Conservation (phyloP, 2,329 filamentous ascomycete genomes). For the Alternaria gaisen region DNA sequence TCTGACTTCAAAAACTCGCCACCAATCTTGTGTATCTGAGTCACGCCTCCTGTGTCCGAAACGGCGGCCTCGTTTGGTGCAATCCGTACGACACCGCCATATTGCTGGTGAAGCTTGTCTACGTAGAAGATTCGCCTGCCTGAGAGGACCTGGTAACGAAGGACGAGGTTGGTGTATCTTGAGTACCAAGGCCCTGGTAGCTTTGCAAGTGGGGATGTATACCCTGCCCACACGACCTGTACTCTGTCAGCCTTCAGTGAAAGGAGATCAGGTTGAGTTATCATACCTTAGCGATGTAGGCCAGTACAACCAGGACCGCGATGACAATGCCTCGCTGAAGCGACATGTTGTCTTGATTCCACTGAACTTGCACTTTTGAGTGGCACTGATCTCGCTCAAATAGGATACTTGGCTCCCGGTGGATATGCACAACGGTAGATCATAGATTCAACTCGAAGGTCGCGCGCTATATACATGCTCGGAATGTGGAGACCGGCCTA, state of each 20-base stretch:
- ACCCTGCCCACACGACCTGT: slow-evolving; percentile 7
- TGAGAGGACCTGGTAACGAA: slow-evolving; percentile 49
- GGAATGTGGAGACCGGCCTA: not conserved
- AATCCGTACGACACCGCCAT: slow-evolving; percentile 40
- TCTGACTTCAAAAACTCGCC: slow-evolving; percentile 53
- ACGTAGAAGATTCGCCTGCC: slow-evolving; percentile 53
- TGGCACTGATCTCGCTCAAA: not conserved
- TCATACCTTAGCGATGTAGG: too few relatives aligned
- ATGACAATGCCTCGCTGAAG: not conserved
- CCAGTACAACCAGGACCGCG: not conserved
- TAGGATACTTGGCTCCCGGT: not conserved
- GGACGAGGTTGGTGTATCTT: slow-evolving; percentile 38
- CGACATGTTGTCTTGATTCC: not conserved
- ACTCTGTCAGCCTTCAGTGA: not conserved
- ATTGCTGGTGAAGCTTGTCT: slow-evolving; percentile 46
- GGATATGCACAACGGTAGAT: not conserved
- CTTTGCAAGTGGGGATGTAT: slow-evolving; percentile 17
- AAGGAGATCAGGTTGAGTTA: too few relatives aligned
- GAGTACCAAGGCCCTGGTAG: slow-evolving; percentile 45
- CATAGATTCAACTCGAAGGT: not conserved
- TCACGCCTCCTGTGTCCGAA: slow-evolving; percentile 28
- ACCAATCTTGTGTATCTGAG: slow-evolving; percentile 48
- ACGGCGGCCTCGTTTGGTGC: slow-evolving; percentile 36
- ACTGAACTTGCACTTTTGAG: not conserved
- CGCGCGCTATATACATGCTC: not conserved